phyloP scores from a whole-genome alignment of 768 basidiomycete species.

The Cystoderma amianthinum region DNA sequence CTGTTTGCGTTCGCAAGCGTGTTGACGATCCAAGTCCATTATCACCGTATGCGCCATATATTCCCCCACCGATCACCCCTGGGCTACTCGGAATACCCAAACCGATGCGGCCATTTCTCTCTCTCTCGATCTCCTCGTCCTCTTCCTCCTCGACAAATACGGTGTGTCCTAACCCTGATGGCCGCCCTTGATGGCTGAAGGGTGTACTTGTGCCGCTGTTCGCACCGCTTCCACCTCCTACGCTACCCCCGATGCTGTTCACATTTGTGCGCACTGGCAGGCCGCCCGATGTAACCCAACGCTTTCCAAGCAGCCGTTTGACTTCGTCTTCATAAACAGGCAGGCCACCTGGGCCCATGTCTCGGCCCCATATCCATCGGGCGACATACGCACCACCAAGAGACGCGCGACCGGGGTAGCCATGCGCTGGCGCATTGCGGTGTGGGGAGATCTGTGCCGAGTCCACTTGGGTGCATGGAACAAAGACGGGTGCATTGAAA shows the following conservation, averaged over 20 bases:
- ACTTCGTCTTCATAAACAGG: slow-evolving; percentile 80
- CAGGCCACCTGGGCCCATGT: slow-evolving; percentile 40
- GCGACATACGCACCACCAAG: slow-evolving; percentile 76
- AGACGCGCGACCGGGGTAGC: slow-evolving; percentile 64
- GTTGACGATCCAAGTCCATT: slow-evolving; percentile 5
- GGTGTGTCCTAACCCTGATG: slow-evolving; percentile 40
- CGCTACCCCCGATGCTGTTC: slow-evolving; percentile 27
- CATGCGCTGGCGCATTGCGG: slow-evolving; percentile 64
- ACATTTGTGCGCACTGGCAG: slow-evolving; percentile 53
- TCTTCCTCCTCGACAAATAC: slow-evolving; percentile 71
- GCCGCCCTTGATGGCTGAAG: slow-evolving; percentile 44
- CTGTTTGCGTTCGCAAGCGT: slow-evolving; percentile 51
- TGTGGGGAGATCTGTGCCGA: slow-evolving; percentile 67
- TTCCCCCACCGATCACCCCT: slow-evolving; percentile 18
- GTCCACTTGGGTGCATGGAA: slow-evolving; percentile 71
- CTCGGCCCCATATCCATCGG: slow-evolving; percentile 81
- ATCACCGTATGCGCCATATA: slow-evolving; percentile 4
- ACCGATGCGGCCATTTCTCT: slow-evolving; percentile 24
- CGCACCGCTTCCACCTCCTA: slow-evolving; percentile 36
- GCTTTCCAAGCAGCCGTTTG: slow-evolving; percentile 58
- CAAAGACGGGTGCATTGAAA: slow-evolving; percentile 76
- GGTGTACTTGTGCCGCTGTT: slow-evolving; percentile 69
- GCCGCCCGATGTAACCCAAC: slow-evolving; percentile 67
- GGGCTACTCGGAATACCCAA: slow-evolving; percentile 14
- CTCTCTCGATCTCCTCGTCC: slow-evolving; percentile 60